These are phyloP conservation scores for Macrolepiota fuliginosa DNA, from an alignment of 768 basidiomycete species.

Conservation along the genomic window DNA sequence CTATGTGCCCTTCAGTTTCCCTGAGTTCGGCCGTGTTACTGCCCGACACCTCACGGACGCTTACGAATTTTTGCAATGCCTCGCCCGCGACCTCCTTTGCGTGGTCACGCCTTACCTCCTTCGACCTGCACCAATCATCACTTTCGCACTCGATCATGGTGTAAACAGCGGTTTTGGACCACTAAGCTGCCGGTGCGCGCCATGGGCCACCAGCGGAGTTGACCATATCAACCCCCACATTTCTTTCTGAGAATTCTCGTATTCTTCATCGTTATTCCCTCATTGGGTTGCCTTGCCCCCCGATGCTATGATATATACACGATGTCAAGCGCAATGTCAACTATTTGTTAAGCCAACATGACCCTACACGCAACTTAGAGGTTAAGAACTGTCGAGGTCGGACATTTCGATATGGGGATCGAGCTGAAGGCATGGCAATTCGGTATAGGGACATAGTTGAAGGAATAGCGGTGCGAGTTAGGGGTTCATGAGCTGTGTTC, in stretches of 20 bases:
- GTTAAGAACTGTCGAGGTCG: too few species aligned
- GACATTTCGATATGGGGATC: too few species aligned
- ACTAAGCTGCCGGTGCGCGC: background rate
- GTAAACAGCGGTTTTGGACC: background rate
- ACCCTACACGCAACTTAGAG: too few species aligned
- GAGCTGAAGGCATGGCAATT: too few species aligned
- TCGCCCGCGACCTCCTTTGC: background rate
- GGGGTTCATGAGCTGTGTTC: too few species aligned
- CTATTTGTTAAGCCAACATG: too few species aligned
- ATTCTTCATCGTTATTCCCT: constrained; percentile 8
- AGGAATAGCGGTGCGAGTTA: too few species aligned
- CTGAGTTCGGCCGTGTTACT: background rate
- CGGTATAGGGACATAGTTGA: too few species aligned
- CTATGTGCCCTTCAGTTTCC: background rate
- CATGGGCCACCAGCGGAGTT: background rate
- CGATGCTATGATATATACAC: constrained; percentile 36
- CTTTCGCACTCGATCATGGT: background rate
- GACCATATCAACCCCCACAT: constrained; percentile 8
- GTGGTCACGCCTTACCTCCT: background rate
- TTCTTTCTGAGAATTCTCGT: constrained; percentile 9
- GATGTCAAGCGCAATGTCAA: too few species aligned
- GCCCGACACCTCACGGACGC: background rate
- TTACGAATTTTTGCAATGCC: background rate
- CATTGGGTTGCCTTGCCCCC: constrained; percentile 22
- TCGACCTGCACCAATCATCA: background rate